Conservation (phyloP, 2,329 filamentous ascomycete genomes). For the Penicillium sp. region DNA sequence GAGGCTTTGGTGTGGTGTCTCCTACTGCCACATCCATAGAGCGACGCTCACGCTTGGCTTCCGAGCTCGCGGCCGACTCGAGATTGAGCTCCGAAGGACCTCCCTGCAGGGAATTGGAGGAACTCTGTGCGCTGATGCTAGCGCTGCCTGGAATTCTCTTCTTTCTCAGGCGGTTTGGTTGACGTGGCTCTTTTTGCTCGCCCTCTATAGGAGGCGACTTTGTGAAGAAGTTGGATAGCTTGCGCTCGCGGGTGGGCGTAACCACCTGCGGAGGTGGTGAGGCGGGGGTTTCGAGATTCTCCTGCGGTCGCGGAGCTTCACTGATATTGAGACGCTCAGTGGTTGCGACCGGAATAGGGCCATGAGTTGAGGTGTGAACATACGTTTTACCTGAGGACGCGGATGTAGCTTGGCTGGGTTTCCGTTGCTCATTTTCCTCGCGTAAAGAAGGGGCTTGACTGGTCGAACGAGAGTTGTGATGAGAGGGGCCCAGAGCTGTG, state of each 20-base stretch:
- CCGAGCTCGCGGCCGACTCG: slow-evolving; percentile 19
- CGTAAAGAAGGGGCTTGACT: slow-evolving; percentile 25
- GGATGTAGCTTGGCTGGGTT: slow-evolving; percentile 8
- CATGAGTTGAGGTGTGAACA: slow-evolving; percentile 32
- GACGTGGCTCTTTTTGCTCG: slow-evolving; percentile 55
- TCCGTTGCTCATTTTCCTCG: slow-evolving; percentile 14
- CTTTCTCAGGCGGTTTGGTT: slow-evolving; percentile 88
- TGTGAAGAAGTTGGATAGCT: slow-evolving; percentile 62
- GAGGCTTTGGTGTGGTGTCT: slow-evolving; percentile 32
- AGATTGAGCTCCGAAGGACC: slow-evolving; percentile 41
- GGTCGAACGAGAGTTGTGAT: slow-evolving; percentile 28
- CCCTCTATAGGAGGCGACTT: slow-evolving; percentile 60
- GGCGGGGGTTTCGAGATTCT: slow-evolving; percentile 47
- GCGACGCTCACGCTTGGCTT: slow-evolving; percentile 22
- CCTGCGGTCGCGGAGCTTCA: slow-evolving; percentile 16
- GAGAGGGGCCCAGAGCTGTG: slow-evolving; percentile 26
- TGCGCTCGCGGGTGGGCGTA: slow-evolving; percentile 62
- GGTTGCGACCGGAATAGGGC: slow-evolving; percentile 24
- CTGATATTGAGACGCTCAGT: slow-evolving; percentile 14
- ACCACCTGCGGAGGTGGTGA: slow-evolving; percentile 37
- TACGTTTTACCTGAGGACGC: slow-evolving; percentile 20
- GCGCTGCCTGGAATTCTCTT: slow-evolving; percentile 69
- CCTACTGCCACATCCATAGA: slow-evolving; percentile 19
- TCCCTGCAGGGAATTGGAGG: slow-evolving; percentile 65
- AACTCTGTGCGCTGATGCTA: slow-evolving; percentile 86